phyloP scores from a whole-genome alignment of 345 rosid species.

The Excoecaria cochinchinensis region DNA sequence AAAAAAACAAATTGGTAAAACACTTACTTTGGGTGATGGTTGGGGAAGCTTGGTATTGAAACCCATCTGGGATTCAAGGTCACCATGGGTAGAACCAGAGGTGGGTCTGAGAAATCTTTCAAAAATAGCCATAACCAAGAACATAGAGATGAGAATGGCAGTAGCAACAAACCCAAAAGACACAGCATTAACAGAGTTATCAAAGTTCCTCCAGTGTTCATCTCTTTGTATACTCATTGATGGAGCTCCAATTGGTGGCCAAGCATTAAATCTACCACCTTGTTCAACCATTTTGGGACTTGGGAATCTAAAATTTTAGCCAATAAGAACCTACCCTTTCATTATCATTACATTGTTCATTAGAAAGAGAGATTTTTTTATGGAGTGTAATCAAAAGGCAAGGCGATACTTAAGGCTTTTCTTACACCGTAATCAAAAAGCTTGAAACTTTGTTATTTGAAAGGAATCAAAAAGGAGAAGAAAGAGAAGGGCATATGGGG shows the following conservation, averaged over 20 bases:
- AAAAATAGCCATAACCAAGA: constrained; percentile 77
- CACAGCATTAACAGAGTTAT: constrained; percentile 80
- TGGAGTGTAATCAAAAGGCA: constrained; percentile 20
- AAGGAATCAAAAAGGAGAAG: constrained; percentile 15
- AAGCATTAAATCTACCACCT: constrained; percentile 25
- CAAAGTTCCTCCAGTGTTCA: constrained; percentile 60
- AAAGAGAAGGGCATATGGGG: constrained; percentile 18
- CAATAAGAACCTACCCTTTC: not conserved
- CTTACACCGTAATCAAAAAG: constrained; percentile 6
- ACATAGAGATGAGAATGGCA: constrained; percentile 77
- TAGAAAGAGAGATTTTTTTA: not conserved
- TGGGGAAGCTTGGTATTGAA: constrained; percentile 58
- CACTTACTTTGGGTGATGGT: constrained; percentile 68
- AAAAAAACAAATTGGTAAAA: not conserved
- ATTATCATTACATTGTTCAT: constrained; percentile 26
- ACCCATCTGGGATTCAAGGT: constrained; percentile 57
- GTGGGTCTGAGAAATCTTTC: constrained; percentile 64
- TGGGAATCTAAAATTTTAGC: not conserved
- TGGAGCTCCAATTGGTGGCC: constrained; percentile 81
- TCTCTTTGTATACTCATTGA: constrained; percentile 43
- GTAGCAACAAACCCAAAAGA: constrained; percentile 86
- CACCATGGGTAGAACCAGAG: constrained; percentile 32
- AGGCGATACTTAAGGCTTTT: constrained; percentile 28
- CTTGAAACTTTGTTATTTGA: constrained; percentile 12
- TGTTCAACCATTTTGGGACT: constrained; percentile 26